Base-by-base conservation (phyloP, 2,329 filamentous ascomycete genomes). In the Alternaria brassicae region DNA sequence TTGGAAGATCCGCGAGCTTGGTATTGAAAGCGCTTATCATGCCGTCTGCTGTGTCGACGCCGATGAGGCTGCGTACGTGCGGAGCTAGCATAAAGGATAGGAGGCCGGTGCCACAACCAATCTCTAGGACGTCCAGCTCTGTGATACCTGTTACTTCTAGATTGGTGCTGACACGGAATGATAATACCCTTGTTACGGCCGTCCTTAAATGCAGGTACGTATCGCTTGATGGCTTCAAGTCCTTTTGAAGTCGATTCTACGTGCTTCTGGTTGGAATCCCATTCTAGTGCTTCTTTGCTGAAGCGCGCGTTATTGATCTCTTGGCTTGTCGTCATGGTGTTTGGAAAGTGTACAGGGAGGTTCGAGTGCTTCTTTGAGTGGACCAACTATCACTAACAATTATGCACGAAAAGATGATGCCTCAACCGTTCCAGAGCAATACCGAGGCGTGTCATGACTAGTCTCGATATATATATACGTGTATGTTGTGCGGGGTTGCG, bases 21-120 rank as follows among this genome's bases (percentile, higher is more conserved):
- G 70, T 51, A 15, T 76, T 68, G 45, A 87, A 80, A 0, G 81
- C 82, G 2, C 78, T 76, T 30, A 87, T 82, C 85, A 87, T 88
- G 51, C 84, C 84, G 15, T 79, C 69, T 2, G 84, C 81, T 0
- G 83, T 80, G 62, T 88, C 85, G 19, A 87, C 78, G 40, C 84
- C 84, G 2, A 84, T 79, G 5, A 87, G 69, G 7, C 76, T 78
- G 40, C 77, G 79, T 5, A 83, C 80, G 30, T 81, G 72, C 0
- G 84, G 83, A 0, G 84, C 80, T 3, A 86, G 74, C 8, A 74
- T 76, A 45, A 84, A 77, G 9, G 82, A 83, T 23, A 87, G 79
- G 0, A 86, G 79, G 8, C 85, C 85, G 4, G 85, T 87, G 48
- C 85, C 85, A 63, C 83, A 85, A 52, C 85, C 85, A 17, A 87